These are phyloP conservation scores for Plantago elongata DNA, from an alignment of 257 asterid genomes.

Conservation along the genomic window DNA sequence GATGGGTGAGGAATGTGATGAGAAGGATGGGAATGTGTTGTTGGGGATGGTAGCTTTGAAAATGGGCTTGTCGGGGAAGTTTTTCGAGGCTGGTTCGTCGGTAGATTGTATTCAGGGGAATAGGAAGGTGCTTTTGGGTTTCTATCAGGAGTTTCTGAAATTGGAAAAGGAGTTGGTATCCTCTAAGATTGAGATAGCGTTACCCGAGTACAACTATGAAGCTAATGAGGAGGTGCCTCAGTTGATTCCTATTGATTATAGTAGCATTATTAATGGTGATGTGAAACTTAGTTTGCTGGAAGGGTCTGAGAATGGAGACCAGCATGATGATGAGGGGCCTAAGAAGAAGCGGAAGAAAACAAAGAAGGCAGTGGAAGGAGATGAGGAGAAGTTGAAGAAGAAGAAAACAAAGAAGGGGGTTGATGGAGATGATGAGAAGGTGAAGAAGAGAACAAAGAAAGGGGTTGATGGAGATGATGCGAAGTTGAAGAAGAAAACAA, in stretches of 20 bases:
- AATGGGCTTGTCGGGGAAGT: conserved; percentile 53
- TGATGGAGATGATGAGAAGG: conserved; percentile 29
- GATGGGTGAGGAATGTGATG: conserved; percentile 36
- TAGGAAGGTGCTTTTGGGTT: conserved; percentile 64
- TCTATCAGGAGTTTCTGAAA: conserved; percentile 71
- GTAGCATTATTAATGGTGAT: conserved; percentile 22
- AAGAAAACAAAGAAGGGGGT: conserved; percentile 37
- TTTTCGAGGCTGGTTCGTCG: conserved; percentile 63
- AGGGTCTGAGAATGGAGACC: conserved; percentile 27
- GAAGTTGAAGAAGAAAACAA: conserved; percentile 33
- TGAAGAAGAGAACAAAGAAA: conserved; percentile 36
- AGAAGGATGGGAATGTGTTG: conserved; percentile 36
- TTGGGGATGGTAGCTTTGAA: conserved; percentile 64
- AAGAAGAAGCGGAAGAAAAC: conserved; percentile 59
- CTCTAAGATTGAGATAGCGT: conserved; percentile 46
- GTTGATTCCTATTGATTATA: conserved; percentile 48
- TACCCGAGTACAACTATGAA: conserved; percentile 45
- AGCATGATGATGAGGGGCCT: conserved; percentile 14
- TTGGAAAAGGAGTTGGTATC: conserved; percentile 66
- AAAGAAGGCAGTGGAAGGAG: conserved; percentile 37
- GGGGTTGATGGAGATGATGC: conserved; percentile 37
- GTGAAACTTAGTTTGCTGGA: conserved; percentile 19
- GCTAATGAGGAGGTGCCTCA: conserved; percentile 52
- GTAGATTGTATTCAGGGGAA: conserved; percentile 70
- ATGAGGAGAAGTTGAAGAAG: conserved; percentile 38